Evolutionary conservation across 129 eudicot genomes (phyloP).

Genomic region (Flaveria bidentis): DNA sequence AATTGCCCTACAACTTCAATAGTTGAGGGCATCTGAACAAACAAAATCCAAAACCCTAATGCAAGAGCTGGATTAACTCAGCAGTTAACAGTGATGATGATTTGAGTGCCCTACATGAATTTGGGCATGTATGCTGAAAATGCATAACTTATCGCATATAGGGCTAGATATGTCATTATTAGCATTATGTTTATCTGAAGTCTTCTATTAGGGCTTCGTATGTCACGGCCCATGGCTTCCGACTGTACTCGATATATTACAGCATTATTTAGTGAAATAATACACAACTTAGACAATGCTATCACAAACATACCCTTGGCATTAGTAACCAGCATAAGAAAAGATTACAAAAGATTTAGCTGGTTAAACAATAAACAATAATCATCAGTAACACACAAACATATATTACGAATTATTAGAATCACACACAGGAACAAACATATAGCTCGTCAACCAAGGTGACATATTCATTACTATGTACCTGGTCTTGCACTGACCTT

Average conservation of each 20-base stretch:
- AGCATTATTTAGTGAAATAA: not conserved
- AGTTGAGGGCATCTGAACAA: not conserved
- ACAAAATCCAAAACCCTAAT: not conserved
- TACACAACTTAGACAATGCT: not conserved
- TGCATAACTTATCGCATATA: not conserved
- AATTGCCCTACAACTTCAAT: not conserved
- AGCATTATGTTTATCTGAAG: not conserved
- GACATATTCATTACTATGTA: slow-evolving; percentile 31
- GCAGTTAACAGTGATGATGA: not conserved
- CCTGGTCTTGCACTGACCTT: slow-evolving; percentile 89
- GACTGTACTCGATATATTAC: not conserved
- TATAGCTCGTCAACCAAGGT: not conserved
- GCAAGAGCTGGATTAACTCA: not conserved
- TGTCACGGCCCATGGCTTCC: not conserved
- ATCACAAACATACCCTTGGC: not conserved
- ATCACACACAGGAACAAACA: not conserved
- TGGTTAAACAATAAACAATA: not conserved
- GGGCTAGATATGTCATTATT: not conserved
- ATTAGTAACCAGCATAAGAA: no score
- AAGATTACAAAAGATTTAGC: no score
- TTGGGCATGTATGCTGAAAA: not conserved
- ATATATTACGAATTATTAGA: not conserved
- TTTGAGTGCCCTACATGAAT: not conserved
- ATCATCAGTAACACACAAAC: not conserved
- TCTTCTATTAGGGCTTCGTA: not conserved